Evolutionary conservation across 441 rosid species (phyloP).

Genomic region (Syzygium syzygioides): DNA sequence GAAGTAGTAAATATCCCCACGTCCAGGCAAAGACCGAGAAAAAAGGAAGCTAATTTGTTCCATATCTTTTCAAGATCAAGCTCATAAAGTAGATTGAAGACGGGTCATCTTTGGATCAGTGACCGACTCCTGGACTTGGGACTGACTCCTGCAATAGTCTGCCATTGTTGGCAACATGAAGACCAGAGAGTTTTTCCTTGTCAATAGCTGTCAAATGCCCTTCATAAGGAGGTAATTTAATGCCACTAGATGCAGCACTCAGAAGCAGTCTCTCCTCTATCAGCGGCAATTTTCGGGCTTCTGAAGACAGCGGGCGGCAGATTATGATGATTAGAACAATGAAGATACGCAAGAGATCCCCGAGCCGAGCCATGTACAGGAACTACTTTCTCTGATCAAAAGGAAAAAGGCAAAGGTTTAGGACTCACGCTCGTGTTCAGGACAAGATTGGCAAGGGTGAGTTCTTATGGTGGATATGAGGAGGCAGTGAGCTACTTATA

Average conservation of each 20-base stretch:
- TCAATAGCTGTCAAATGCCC: not conserved
- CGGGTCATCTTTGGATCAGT: not conserved
- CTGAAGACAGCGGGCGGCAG: not conserved
- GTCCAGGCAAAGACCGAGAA: not conserved
- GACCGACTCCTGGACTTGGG: constrained; percentile 26
- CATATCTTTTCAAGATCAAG: constrained; percentile 7
- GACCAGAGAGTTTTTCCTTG: not conserved
- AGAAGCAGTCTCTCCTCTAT: not conserved
- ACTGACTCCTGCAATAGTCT: constrained; percentile 8
- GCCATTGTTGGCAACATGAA: not conserved
- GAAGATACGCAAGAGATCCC: not conserved
- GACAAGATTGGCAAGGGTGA: not conserved
- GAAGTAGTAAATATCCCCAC: not conserved
- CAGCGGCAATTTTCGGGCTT: not conserved
- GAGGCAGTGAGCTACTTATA: not conserved
- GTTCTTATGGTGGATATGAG: not conserved
- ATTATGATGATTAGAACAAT: not conserved
- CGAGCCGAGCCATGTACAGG: not conserved
- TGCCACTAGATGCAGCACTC: constrained; percentile 1
- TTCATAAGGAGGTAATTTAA: not conserved
- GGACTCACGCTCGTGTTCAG: not conserved
- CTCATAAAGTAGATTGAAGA: not conserved
- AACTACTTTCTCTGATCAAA: not conserved
- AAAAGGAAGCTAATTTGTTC: not conserved
- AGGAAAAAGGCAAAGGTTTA: not conserved